Conservation (phyloP, 345 rosid species). For the Syzygium jambos region DNA sequence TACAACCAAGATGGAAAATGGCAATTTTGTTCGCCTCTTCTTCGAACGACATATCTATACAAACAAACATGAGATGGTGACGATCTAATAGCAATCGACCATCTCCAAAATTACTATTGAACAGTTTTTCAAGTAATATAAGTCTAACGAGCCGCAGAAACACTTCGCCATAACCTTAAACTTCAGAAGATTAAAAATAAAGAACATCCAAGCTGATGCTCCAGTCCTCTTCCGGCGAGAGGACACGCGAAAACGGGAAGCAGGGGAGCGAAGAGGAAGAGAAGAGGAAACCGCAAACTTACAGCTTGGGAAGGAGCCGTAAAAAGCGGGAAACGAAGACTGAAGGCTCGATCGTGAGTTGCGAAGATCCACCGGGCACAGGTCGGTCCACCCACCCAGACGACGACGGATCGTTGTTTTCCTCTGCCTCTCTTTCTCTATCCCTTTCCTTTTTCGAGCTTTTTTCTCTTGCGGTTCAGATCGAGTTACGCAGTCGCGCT, state of each 20-base stretch:
- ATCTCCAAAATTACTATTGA: not conserved
- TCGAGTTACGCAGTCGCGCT: not conserved
- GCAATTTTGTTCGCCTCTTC: not conserved
- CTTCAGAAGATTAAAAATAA: not conserved
- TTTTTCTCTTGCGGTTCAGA: not conserved
- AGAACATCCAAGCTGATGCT: not conserved
- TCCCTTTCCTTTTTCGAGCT: not conserved
- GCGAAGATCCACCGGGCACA: conserved; percentile 8
- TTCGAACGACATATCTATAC: not conserved
- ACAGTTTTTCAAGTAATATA: not conserved
- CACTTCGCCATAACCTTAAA: not conserved
- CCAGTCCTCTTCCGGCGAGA: not conserved
- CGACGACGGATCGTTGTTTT: not conserved
- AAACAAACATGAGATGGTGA: not conserved
- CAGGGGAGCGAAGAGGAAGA: not conserved
- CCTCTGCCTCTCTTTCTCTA: not conserved
- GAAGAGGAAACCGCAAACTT: conserved; percentile 3
- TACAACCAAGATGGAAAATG: not conserved
- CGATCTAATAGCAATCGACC: not conserved
- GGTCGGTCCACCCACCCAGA: conserved; percentile 30
- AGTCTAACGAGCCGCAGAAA: not conserved
- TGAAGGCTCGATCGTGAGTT: not conserved
- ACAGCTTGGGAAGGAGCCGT: conserved; percentile 2
- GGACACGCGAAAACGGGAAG: not conserved
- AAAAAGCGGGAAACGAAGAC: not conserved